These are phyloP conservation scores for Pichia cabralensis DNA, from an alignment of 805 yeast genomes.

Conservation along the genomic window DNA sequence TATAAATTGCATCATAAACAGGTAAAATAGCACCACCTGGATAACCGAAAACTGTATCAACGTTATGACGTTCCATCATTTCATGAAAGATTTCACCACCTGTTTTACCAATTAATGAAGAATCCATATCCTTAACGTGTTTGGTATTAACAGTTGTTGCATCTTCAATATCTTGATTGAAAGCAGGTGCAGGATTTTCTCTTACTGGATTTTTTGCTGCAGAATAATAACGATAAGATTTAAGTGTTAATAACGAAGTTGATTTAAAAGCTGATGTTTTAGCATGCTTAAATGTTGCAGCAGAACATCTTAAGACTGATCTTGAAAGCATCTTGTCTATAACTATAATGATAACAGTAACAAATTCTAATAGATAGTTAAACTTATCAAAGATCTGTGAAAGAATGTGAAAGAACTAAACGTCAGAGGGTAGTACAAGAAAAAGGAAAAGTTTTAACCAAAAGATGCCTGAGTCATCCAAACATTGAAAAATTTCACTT, in stretches of 20 bases:
- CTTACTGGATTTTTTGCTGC: constrained; percentile 8
- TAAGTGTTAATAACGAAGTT: neutral
- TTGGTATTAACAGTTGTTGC: constrained; percentile 12
- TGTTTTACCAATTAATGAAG: constrained; percentile 87
- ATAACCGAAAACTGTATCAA: constrained; percentile 93
- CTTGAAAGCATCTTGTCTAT: constrained; percentile 4
- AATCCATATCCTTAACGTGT: constrained; percentile 38
- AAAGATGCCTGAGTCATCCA: too few species aligned
- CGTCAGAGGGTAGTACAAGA: neutral
- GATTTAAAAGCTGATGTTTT: neutral
- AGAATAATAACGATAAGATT: constrained; percentile 6
- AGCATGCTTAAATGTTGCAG: neutral
- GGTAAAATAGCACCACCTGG: constrained; percentile 99
- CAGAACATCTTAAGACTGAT: constrained; percentile 2
- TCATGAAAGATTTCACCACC: constrained; percentile 99
- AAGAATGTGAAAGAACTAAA: neutral
- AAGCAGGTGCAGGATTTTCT: constrained; percentile 16
- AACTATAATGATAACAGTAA: too few species aligned
- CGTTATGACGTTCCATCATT: constrained; percentile 95
- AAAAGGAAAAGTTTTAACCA: too few species aligned
- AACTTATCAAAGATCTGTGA: neutral
- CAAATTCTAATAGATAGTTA: too few species aligned
- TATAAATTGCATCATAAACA: constrained; percentile 92
- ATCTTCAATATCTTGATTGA: constrained; percentile 10
- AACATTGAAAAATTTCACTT: too few species aligned